A percentile compares a stretch with the other conserved stretches of the same genome.
These are phyloP conservation scores for Zygotorulaspora danielsina DNA, from an alignment of 805 yeast species.

Conservation along the genomic window DNA sequence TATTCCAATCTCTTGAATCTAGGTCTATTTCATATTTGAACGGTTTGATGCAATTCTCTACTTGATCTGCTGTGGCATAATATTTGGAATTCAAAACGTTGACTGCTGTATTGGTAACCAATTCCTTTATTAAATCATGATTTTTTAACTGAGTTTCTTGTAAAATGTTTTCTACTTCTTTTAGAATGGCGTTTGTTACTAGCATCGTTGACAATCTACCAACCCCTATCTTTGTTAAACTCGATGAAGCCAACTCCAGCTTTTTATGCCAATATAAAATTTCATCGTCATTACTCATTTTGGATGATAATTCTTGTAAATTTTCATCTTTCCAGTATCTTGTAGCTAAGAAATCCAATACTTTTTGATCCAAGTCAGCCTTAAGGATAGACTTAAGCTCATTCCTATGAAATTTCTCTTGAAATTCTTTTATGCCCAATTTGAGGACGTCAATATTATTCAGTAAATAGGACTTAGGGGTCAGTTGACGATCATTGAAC, in stretches of 20 bases:
- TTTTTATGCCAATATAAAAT: constrained; percentile 81
- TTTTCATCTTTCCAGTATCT: constrained; percentile 79
- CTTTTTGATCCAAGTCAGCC: constrained; percentile 83
- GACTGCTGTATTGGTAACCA: constrained; percentile 80
- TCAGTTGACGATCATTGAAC: constrained; percentile 87
- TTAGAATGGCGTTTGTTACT: constrained; percentile 71
- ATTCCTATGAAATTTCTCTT: constrained; percentile 73
- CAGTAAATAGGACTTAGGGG: constrained; percentile 92
- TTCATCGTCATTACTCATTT: constrained; percentile 47
- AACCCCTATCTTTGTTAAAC: constrained; percentile 86
- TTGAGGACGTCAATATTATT: constrained; percentile 86
- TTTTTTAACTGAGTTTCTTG: constrained; percentile 70
- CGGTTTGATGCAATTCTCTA: constrained; percentile 96
- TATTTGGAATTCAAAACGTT: constrained; percentile 72
- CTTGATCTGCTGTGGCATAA: constrained; percentile 95
- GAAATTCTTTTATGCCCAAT: constrained; percentile 79
- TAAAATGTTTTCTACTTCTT: constrained; percentile 71
- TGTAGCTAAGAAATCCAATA: constrained; percentile 79
- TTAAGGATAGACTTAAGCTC: constrained; percentile 76
- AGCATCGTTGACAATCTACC: constrained; percentile 85
- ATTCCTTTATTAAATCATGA: constrained; percentile 81
- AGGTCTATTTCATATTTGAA: constrained; percentile 95
- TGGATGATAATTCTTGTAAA: constrained; percentile 48
- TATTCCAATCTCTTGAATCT: constrained; percentile 90
- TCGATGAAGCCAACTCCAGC: constrained; percentile 76